A percentile compares a stretch with the other conserved stretches of the same genome.
Conservation (phyloP, 176 grass and related monocot genomes). For the Eremochloa ophiuroides region DNA sequence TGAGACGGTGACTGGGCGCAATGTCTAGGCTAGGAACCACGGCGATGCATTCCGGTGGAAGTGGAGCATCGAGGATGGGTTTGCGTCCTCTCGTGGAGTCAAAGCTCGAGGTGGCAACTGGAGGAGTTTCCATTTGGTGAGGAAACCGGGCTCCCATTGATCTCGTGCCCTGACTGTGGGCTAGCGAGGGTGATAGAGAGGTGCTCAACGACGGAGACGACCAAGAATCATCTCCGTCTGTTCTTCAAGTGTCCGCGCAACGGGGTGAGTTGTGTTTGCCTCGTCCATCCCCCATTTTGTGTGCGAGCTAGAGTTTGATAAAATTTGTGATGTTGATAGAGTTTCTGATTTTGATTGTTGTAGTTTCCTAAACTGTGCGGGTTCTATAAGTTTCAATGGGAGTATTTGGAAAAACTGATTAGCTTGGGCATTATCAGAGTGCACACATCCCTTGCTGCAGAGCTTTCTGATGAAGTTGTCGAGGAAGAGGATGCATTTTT, state of each 20-base stretch:
- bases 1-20: too few relatives aligned
- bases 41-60: too few relatives aligned
- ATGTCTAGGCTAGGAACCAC: too few relatives aligned
- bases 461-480: not conserved
- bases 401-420: too few relatives aligned
- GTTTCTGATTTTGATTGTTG: not conserved
- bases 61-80: too few relatives aligned
- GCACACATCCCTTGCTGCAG: not conserved
- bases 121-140: too few relatives aligned
- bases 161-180: too few relatives aligned
- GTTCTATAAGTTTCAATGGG: not conserved
- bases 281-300: too few relatives aligned
- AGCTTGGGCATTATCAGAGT: not conserved
- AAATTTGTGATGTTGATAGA: not conserved
- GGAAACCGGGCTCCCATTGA: too few relatives aligned
- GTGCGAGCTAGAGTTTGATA: not conserved
- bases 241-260: not conserved
- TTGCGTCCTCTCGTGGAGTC: too few relatives aligned
- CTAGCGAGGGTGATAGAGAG: not conserved
- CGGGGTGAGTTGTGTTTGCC: not conserved
- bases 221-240: not conserved
- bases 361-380: not conserved
- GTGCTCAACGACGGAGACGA: not conserved
- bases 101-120: too few relatives aligned
- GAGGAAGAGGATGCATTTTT: not conserved